Evolutionary conservation across 768 basidiomycete genomes (phyloP).

Genomic region (Calocybe gangraenosa): DNA sequence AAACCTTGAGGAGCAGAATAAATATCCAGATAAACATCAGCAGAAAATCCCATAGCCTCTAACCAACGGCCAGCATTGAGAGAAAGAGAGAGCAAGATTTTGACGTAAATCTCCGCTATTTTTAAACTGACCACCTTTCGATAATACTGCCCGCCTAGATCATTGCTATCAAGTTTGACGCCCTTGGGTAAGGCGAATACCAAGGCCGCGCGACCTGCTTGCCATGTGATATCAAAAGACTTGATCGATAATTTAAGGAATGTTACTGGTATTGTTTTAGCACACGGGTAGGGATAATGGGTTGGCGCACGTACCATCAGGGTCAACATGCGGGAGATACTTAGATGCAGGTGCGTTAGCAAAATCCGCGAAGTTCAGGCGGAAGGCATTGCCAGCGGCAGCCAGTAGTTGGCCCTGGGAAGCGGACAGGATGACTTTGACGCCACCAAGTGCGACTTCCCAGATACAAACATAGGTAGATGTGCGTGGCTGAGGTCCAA

Average conservation of each 20-base stretch:
- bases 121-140: slow-evolving; percentile 59
- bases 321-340: slow-evolving; percentile 57
- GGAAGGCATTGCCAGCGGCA: slow-evolving; percentile 55
- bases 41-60: slow-evolving; percentile 51
- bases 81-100: slow-evolving; percentile 43
- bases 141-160: slow-evolving; percentile 66
- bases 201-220: slow-evolving; percentile 47
- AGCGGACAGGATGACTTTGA: slow-evolving; percentile 56
- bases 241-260: slow-evolving; percentile 69
- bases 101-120: slow-evolving; percentile 46
- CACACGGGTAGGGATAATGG: not conserved
- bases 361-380: slow-evolving; percentile 66
- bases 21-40: slow-evolving; percentile 62
- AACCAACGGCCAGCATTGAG: slow-evolving; percentile 52
- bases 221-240: slow-evolving; percentile 52
- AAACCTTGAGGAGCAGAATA: slow-evolving; percentile 64
- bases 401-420: slow-evolving; percentile 46
- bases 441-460: slow-evolving; percentile 73
- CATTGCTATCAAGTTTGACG: slow-evolving; percentile 65
- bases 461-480: slow-evolving; percentile 90
- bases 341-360: slow-evolving; percentile 78
- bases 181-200: slow-evolving; percentile 56
- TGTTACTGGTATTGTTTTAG: slow-evolving; percentile 53
- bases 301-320: slow-evolving; percentile 59
- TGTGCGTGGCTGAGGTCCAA: slow-evolving; percentile 83